phyloP scores from a whole-genome alignment of 768 basidiomycete species.

The Solioccasus polychromus region DNA sequence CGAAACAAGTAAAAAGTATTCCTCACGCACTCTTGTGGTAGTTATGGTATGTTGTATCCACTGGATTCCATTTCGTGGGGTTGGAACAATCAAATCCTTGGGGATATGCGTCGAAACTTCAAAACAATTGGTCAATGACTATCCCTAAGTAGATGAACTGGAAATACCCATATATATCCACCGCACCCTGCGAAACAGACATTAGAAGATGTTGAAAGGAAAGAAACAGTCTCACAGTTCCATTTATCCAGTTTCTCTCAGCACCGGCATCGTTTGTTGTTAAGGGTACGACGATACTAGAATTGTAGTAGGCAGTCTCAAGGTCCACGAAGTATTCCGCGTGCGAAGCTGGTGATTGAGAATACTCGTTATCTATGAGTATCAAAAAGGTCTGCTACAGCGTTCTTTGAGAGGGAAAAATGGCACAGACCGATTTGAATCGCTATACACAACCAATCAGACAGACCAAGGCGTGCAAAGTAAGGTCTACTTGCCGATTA shows the following conservation, averaged over 20 bases:
- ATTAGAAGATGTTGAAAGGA: neutral
- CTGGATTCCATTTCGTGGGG: conserved; percentile 60
- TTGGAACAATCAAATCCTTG: conserved; percentile 81
- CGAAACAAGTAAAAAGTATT: neutral
- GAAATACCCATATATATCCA: conserved; percentile 62
- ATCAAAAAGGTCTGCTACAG: neutral
- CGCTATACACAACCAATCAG: conserved; percentile 32
- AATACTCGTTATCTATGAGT: conserved; percentile 69
- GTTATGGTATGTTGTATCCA: conserved; percentile 59
- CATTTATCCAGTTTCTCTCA: conserved; percentile 62
- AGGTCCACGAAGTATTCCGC: conserved; percentile 64
- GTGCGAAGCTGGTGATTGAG: conserved; percentile 42
- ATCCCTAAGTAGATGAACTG: neutral
- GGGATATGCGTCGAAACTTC: conserved; percentile 66
- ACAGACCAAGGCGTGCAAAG: neutral
- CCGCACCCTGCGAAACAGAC: conserved; percentile 49
- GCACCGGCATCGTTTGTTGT: conserved; percentile 72
- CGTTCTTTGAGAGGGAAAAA: neutral
- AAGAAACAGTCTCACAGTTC: conserved; percentile 45
- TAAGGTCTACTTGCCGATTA: conserved; percentile 51
- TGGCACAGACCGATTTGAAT: conserved; percentile 50
- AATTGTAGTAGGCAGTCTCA: conserved; percentile 50
- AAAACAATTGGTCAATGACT: neutral
- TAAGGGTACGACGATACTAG: conserved; percentile 62
- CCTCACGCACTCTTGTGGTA: conserved; percentile 48